Base-by-base conservation (phyloP, 495 filamentous ascomycete genomes). In the Hyphodiscus hymeniophilus region DNA sequence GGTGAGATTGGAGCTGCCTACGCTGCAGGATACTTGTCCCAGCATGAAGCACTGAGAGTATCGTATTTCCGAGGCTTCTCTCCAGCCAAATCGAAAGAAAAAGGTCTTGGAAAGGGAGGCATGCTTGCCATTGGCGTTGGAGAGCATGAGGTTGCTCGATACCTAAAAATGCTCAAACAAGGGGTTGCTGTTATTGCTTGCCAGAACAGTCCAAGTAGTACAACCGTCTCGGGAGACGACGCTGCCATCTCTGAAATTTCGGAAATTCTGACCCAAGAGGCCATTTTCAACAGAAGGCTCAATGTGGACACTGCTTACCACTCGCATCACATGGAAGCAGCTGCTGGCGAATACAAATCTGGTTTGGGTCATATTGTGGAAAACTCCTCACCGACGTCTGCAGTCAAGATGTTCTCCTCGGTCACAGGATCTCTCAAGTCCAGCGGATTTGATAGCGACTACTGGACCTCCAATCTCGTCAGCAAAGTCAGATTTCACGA, bases 1-100 rank as follows among this genome's bases (percentile, higher is more conserved):
- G 80, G 80, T 10, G 80, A 84, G 55, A 83, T 83, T 50, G 72
- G 64, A 16, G 74, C 74, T 6, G 72, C 72, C 0, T 75, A 73
- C 42, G 64, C 67, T 1, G 66, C 69, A 4, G 74, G 74, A 6
- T 59, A 66, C 17, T 45, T 77, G 13, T 65, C 57, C 2, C 76
- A 76, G n/a, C 61, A 69, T 13, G 65, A 70, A 0, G 73, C 67
- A 21, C 76, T 80, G 64, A 53, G 68, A 5, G 62, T 77, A 0
- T 71, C 76, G 4, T 66, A 73, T 66, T 63, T 72, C 60, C 55
- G 65, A 15, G 60, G 71, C 17, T 15, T n/a, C 7, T 6, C 20
- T 12, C 32, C 43, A 3, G 2, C 18, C 11, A 13, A 16, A 17
- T 7, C 40, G 5, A 6, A 8, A 4, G 22, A 12, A 11, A 2